Percentiles rank a stretch among this genome's conserved stretches.
Evolutionary conservation across 1,284 basidiomycete species (phyloP).

Genomic region (Boletus sp.): DNA sequence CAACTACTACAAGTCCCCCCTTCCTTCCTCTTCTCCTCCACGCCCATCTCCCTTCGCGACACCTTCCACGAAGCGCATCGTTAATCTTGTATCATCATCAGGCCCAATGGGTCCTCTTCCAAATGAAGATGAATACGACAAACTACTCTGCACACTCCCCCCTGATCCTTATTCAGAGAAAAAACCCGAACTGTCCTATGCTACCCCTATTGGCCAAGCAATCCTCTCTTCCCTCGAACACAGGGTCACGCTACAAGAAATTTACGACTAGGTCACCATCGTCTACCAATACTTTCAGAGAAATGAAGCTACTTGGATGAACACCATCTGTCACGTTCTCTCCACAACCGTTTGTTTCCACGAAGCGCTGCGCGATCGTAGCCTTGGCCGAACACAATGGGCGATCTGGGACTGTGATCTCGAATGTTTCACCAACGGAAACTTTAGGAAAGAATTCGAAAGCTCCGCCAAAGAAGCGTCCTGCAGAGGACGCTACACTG

Average conservation of each 20-base stretch:
- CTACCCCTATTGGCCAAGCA: constrained; percentile 94
- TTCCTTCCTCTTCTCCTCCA: constrained; percentile 49
- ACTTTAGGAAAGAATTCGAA: constrained; percentile 17
- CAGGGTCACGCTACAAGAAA: too few relatives aligned
- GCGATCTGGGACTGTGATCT: too few relatives aligned
- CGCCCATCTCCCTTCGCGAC: constrained; percentile 26
- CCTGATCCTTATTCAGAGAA: too few relatives aligned
- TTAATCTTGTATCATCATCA: too few relatives aligned
- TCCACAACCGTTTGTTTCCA: constrained; percentile 80
- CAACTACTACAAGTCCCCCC: constrained; percentile 45
- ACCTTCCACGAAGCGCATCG: constrained; percentile 42
- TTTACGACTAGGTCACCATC: too few relatives aligned
- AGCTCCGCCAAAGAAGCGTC: constrained; percentile 34
- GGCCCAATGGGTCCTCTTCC: constrained; percentile 39
- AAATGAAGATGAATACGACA: constrained; percentile 57
- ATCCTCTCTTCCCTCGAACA: constrained; percentile 83
- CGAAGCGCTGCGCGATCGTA: constrained; percentile 64
- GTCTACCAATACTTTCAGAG: too few relatives aligned
- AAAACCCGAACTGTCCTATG: constrained; percentile 60
- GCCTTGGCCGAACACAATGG: constrained; percentile 65
- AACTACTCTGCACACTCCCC: constrained; percentile 73
- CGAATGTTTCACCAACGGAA: too few relatives aligned
- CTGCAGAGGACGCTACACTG: constrained; percentile 38
- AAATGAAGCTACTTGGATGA: constrained; percentile 91
- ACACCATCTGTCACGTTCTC: constrained; percentile 84